Evolutionary conservation across 2,329 filamentous ascomycete species (phyloP).

Genomic region (Trichoderma sp.): DNA sequence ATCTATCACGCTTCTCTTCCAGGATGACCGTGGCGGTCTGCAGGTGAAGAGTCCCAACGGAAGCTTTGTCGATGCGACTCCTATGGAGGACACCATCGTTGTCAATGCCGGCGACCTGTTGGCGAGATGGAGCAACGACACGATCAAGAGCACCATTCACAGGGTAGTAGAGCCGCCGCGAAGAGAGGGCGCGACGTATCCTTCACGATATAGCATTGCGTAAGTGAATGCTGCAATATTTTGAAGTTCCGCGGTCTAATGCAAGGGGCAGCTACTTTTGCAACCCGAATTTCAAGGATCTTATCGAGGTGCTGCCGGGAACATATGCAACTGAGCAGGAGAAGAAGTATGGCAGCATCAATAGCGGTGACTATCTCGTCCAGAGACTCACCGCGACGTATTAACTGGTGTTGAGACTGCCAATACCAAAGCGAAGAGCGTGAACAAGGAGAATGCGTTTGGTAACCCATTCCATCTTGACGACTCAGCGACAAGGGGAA

Average conservation of each 20-base stretch:
- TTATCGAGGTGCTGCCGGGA: constrained; percentile 77
- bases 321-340: constrained; percentile 62
- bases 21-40: constrained; percentile 54
- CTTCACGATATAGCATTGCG: constrained; percentile 80
- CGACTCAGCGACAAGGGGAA: not conserved
- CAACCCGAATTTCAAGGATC: constrained; percentile 73
- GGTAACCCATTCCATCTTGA: not conserved
- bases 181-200: constrained; percentile 57
- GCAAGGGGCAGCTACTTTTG: constrained; percentile 69
- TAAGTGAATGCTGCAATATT: constrained; percentile 40
- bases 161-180: constrained; percentile 81
- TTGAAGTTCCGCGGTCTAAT: not conserved
- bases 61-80: constrained; percentile 76
- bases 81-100: constrained; percentile 77
- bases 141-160: constrained; percentile 85
- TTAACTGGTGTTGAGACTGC: constrained; percentile 3
- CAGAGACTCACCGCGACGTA: constrained; percentile 75
- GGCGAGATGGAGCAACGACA: constrained; percentile 85
- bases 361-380: constrained; percentile 76
- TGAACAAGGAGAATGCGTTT: not conserved
- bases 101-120: constrained; percentile 87
- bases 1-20: constrained; percentile 60
- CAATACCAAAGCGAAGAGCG: not conserved
- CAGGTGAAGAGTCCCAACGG: constrained; percentile 68
- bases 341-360: constrained; percentile 77